Conservation (phyloP, 306 rosid genomes). For the Cucurbita moschata region DNA sequence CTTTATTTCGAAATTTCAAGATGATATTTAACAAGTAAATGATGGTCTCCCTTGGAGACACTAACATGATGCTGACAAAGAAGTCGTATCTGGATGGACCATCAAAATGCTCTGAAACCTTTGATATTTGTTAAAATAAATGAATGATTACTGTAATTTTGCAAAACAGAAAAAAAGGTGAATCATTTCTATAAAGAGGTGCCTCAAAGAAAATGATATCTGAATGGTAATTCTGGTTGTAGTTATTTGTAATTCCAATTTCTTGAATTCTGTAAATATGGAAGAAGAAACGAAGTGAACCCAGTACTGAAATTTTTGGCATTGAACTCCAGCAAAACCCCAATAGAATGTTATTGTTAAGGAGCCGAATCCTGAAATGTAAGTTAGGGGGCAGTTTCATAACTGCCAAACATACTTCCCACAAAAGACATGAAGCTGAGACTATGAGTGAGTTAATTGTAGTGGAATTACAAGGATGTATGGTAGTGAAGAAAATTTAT, state of each 20-base stretch:
- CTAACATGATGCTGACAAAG: background rate
- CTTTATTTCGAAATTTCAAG: background rate
- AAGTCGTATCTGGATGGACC: background rate
- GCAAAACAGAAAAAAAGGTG: background rate
- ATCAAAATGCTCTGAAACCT: background rate
- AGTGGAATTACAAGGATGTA: background rate
- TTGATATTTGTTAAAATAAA: background rate
- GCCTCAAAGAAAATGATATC: background rate
- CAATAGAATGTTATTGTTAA: background rate
- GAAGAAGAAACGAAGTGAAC: background rate
- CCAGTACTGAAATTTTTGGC: background rate
- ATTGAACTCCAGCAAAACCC: background rate
- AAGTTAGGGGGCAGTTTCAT: background rate
- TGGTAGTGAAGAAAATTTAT: background rate
- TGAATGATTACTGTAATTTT: background rate
- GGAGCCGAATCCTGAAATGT: background rate
- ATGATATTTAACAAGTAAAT: background rate
- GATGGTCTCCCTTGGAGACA: background rate
- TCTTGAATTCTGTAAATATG: background rate
- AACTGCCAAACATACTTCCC: background rate
- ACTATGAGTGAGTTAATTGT: background rate
- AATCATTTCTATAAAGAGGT: background rate
- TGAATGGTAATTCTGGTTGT: background rate
- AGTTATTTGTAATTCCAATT: background rate
- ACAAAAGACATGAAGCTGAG: background rate